Evolutionary conservation across 495 filamentous ascomycete genomes (phyloP), one percentile per base, ranked within the genome.

Genomic region (Diplogelasinospora grovesii): DNA sequence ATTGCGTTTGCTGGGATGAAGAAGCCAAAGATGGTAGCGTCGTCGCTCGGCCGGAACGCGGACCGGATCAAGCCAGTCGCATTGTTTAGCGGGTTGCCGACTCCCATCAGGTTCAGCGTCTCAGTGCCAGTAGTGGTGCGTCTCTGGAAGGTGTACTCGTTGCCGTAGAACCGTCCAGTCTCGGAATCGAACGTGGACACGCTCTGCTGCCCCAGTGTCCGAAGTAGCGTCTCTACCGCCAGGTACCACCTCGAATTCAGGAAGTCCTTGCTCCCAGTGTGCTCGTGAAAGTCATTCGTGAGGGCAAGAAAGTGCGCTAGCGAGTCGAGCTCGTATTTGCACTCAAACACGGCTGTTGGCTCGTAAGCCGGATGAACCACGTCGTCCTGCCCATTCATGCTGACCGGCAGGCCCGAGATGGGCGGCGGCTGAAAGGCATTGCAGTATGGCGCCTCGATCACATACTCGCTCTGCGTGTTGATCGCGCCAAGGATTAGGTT

Each of bases 311-410:
- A 99, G 57, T 87, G 78, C 3, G 89, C 92, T 0, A 99, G 73
- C 2, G 89, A 96, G 60, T 99, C 92, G 5, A 99, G 76, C 65
- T 99, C 92, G 63, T 96, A 99, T 64, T 99, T 99, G 74, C 92
- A 99, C 60, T 99, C 92, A 53, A 92, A 99, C 8, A 99, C 92
- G 36, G 77, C 74, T 0, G 75, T 75, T 5, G 80, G 82, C 51
- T 95, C 86, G 54, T 92, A 96, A 2, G 69, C 68, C 1, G 92
- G 92, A 52, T 95, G 86, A 1, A 99, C 92, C 10, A 53, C 64
- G 53, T 99, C 92, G 20, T 80, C 74, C 49, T 93, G 83, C 2
- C 84, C 83, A 50, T 85, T 93, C 39, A 67, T 68, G 29, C 78
- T 79, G 6, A 83, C 69, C 7, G 66, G 51, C 1, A 96, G 68